Percentiles rank a stretch among this genome's conserved stretches.
Conservation (phyloP, 352 stramenopile genomes). For the Phytopythium kandeliae region DNA sequence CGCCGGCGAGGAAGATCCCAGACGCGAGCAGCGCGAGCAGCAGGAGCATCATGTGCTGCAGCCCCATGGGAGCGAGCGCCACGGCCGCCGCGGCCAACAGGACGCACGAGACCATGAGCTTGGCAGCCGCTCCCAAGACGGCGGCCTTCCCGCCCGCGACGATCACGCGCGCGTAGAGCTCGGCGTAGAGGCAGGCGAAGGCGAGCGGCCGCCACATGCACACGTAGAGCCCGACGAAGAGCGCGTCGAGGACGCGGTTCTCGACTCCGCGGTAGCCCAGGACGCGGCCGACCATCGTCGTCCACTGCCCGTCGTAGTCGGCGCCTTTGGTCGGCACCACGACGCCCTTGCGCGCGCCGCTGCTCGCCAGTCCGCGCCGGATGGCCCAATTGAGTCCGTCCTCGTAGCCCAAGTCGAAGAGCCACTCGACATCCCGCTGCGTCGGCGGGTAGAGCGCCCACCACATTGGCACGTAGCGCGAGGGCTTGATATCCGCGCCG, state of each 20-base stretch:
- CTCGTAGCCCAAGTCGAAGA: slow-evolving; percentile 83
- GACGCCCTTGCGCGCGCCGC: slow-evolving; percentile 14
- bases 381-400: slow-evolving; percentile 69
- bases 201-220: slow-evolving; percentile 77
- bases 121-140: slow-evolving; percentile 58
- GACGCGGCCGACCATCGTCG: slow-evolving; percentile 67
- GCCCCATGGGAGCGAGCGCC: slow-evolving; percentile 38
- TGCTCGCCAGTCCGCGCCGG: slow-evolving; percentile 26
- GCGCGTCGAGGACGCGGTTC: slow-evolving; percentile 57
- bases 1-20: slow-evolving; percentile 48
- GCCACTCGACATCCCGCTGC: slow-evolving; percentile 67
- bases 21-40: slow-evolving; percentile 34
- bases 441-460: slow-evolving; percentile 72
- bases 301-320: slow-evolving; percentile 51
- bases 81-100: slow-evolving; percentile 42
- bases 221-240: slow-evolving; percentile 71
- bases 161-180: slow-evolving; percentile 69
- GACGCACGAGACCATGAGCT: slow-evolving; percentile 58
- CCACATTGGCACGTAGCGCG: slow-evolving; percentile 87
- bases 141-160: slow-evolving; percentile 66
- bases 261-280: slow-evolving; percentile 68
- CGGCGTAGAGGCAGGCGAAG: slow-evolving; percentile 74
- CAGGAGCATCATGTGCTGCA: slow-evolving; percentile 60
- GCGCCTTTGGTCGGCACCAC: slow-evolving; percentile 52
- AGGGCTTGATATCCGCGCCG: slow-evolving; percentile 85